phyloP scores from a whole-genome alignment of 352 stramenopile species.

The Pythium brachiatum region DNA sequence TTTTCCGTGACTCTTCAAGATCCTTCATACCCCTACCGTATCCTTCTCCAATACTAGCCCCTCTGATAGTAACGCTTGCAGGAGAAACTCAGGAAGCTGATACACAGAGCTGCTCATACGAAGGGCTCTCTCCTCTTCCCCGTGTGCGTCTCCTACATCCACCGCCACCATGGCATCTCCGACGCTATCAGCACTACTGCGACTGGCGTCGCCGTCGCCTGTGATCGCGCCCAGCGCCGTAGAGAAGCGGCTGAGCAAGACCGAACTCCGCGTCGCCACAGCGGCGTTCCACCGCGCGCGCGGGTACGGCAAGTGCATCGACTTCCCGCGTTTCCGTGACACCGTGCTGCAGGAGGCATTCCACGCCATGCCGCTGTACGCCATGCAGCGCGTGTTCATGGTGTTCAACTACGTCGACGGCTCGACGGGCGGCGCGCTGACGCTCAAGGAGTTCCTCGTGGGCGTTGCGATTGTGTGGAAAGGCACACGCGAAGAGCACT shows the following conservation, averaged over 20 bases:
- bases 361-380: slow-evolving; percentile 26
- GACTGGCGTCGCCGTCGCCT: slow-evolving; percentile 19
- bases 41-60: no score
- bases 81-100: no score
- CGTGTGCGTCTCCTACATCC: background rate
- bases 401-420: slow-evolving; percentile 32
- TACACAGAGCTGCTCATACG: no score
- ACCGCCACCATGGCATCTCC: slow-evolving; percentile 10
- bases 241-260: slow-evolving; percentile 26
- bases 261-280: slow-evolving; percentile 26
- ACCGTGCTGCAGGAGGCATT: slow-evolving; percentile 40
- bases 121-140: background rate
- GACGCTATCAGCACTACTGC: slow-evolving; percentile 24
- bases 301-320: slow-evolving; percentile 30
- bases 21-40: no score
- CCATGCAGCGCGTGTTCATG: slow-evolving; percentile 35
- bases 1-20: no score
- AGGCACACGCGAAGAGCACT: slow-evolving; percentile 40
- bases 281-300: slow-evolving; percentile 43
- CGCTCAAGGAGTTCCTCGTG: slow-evolving; percentile 38
- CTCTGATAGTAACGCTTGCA: no score
- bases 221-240: slow-evolving; percentile 27
- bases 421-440: slow-evolving; percentile 20
- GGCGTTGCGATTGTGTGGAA: slow-evolving; percentile 31
- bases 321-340: slow-evolving; percentile 35